phyloP scores from a whole-genome alignment of 805 yeast genomes.

The Debaryomyces maramus region DNA sequence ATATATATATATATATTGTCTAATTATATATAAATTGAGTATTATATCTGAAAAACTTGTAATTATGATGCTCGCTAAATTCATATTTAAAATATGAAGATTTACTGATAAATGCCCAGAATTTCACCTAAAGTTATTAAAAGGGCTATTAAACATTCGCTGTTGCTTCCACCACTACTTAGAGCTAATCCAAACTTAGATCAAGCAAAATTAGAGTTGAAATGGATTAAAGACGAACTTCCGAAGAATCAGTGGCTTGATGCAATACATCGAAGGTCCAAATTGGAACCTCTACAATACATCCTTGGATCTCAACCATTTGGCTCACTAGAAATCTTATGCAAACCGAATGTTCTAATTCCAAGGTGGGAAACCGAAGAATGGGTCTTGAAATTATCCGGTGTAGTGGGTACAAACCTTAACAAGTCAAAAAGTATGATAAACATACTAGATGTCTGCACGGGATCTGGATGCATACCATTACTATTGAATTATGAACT shows the following conservation, averaged over 20 bases:
- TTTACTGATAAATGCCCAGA: conserved; percentile 28
- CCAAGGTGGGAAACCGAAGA: conserved; percentile 97
- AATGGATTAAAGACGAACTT: conserved; percentile 64
- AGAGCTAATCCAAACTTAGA: conserved; percentile 28
- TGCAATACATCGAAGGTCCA: conserved; percentile 57
- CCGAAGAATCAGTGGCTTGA: conserved; percentile 44
- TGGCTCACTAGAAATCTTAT: conserved; percentile 60
- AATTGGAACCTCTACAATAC: conserved; percentile 75
- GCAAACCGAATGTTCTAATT: conserved; percentile 68
- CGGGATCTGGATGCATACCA: conserved; percentile 89
- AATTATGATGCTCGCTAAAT: neutral
- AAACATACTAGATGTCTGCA: conserved; percentile 66
- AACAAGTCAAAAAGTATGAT: conserved; percentile 10
- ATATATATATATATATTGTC: conserved; percentile 8
- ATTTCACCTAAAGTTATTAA: conserved; percentile 27
- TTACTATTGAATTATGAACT: conserved; percentile 42
- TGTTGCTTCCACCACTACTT: conserved; percentile 33
- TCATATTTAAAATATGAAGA: neutral
- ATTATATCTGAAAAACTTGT: neutral
- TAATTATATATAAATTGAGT: conserved; percentile 1
- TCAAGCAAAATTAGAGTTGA: conserved; percentile 55
- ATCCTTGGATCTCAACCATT: conserved; percentile 86
- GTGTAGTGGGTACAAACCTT: conserved; percentile 2
- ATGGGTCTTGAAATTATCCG: conserved; percentile 59
- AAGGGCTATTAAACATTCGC: conserved; percentile 26